Evolutionary conservation across 306 rosid genomes (phyloP).

Genomic region (Lathyrus tuberosus): DNA sequence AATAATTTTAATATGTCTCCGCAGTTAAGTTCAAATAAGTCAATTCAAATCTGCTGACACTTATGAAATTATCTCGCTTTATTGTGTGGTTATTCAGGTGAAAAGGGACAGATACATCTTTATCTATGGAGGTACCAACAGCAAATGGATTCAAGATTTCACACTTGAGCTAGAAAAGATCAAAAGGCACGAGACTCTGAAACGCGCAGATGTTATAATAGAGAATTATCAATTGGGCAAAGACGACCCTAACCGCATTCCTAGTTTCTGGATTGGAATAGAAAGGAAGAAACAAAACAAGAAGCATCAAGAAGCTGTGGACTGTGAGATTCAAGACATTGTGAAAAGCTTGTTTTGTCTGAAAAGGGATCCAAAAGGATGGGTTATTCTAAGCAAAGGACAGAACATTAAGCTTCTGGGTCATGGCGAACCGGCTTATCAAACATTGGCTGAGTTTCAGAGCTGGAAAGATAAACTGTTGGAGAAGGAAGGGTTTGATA

Average conservation of each 20-base stretch:
- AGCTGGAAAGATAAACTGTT: conserved; percentile 37
- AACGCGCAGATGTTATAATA: conserved; percentile 38
- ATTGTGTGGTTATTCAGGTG: conserved; percentile 10
- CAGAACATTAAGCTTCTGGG: conserved; percentile 14
- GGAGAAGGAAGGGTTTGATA: conserved; percentile 38
- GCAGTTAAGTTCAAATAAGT: too few relatives aligned
- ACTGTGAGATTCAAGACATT: conserved; percentile 34
- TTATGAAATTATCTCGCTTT: background rate
- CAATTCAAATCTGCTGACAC: too few relatives aligned
- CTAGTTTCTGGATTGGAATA: conserved; percentile 41
- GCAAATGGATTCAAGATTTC: conserved; percentile 42
- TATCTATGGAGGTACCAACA: conserved; percentile 38
- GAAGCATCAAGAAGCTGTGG: conserved; percentile 30
- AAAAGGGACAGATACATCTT: conserved; percentile 40
- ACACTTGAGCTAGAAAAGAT: conserved; percentile 19
- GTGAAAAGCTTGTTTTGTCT: conserved; percentile 36
- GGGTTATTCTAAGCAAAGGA: conserved; percentile 49
- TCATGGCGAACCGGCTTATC: conserved; percentile 38
- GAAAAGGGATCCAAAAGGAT: conserved; percentile 41
- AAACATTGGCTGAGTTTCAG: conserved; percentile 37
- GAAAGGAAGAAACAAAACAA: conserved; percentile 48
- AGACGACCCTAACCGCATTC: conserved; percentile 17
- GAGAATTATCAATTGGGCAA: conserved; percentile 35
- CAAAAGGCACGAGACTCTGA: conserved; percentile 20
- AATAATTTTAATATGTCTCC: background rate